Evolutionary conservation across 2,329 filamentous ascomycete species (phyloP), one percentile per base, ranked within the genome.

Genomic region (Mariannaea sp.): DNA sequence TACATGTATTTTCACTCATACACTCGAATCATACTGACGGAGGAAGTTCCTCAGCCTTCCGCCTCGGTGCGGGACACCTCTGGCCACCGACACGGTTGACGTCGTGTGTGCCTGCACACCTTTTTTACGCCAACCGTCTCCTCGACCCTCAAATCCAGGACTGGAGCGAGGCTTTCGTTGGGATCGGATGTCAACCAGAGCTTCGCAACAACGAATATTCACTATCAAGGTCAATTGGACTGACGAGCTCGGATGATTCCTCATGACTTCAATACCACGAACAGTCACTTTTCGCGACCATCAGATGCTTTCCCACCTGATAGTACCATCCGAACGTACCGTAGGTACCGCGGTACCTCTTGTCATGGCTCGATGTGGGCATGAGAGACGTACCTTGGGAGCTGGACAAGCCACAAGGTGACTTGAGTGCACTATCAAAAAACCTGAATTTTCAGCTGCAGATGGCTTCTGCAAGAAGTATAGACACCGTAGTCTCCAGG

Each of bases 401-500:
- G 20, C 16, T 24, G 41, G 29, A 33, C 45, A 45, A 49, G 40
- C 40, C 45, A 48, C 45, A 19, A 30, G 45, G 51, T 43, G 33
- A 49, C 44, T 44, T 19, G 33, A 24, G 40, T 33, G 26, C 17
- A 27, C 14, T 5, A 39, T 35, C 16, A 19, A 49, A 44, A 40
- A 45, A 53, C 51, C n/a, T 17, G 19, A 4, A 5, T 24, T 24
- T n/a, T n/a, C n/a, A n/a, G n/a, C n/a, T n/a, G n/a, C 36, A 32
- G 20, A 47, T 24, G 22, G 22, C 22, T n/a, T n/a, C 41, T 17
- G 51, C 17, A 27, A 13, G 7, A 24, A 29, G 54, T 42, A 59
- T 45, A 44, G 53, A 57, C n/a, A n/a, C n/a, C 48, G 48, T 36
- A 47, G 49, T 48, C 48, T 35, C 39, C 12, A 63, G 58, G 61